Evolutionary conservation across 495 filamentous ascomycete species (phyloP), one percentile per base, ranked within the genome.

Genomic region (Elasticomyces elasticus): DNA sequence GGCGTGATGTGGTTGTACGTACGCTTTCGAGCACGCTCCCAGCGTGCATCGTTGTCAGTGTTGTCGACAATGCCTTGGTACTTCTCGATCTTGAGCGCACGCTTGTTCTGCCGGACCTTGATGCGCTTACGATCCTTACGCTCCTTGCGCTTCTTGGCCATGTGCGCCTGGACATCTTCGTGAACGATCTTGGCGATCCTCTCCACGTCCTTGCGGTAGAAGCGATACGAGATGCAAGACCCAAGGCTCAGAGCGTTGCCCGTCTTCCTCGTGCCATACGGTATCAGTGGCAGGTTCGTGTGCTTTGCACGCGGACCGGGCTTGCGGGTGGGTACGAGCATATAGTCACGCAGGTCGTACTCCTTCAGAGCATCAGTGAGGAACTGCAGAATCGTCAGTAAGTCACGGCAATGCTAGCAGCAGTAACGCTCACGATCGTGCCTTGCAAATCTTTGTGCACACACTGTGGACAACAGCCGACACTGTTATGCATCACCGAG

Each of bases 221-320:
- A 51, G 4, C 27, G 13, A 25, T 56, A 51, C 6, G 46, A 42
- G 26, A 51, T 40, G 25, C 47, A 43, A 22, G 4, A 6, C 2
- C 54, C 48, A 5, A 23, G 2, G 19, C 11, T 10, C 13, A 43
- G 7, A 4, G 22, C 26, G 13, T 10, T 27, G 9, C 54, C 54
- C 5, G 37, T 31, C 9, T 17, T 17, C 10, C 9, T 20, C 5
- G 46, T 51, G 33, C 17, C 35, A 24, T 56, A 56, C 10, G 46
- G 17, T 13, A 50, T 51, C 9, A 23, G n/a, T 12, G 46, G 45
- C 12, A 56, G 24, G 17, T 51, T 35, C n/a, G 10, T 43, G 31
- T 50, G 20, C 38, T 43, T 56, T 23, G 54, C 46, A 13, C 48
- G 46, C 22, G 45, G 46, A 30, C 54, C 54, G 4, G 48, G 45